Base-by-base conservation (phyloP, 1,284 basidiomycete species). In the Vanrija sp. region DNA sequence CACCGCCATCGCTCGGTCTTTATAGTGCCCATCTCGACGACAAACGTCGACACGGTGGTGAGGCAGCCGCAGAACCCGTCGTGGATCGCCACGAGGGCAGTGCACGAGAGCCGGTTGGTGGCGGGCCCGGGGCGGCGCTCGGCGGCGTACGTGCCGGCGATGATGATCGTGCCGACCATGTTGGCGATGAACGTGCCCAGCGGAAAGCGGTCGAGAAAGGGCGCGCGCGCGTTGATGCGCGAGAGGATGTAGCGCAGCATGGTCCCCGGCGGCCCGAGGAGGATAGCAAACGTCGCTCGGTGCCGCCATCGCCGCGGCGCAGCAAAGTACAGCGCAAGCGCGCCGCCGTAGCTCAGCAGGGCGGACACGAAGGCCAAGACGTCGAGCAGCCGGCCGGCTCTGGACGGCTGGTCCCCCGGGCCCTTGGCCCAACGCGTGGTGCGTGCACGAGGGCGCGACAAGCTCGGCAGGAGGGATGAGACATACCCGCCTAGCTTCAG, bases 1-100 rank as follows among this genome's bases (percentile, higher is more conserved):
- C 82, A 85, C 26, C 65, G 67, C 72, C 69, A 70, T 49, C 60
- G 52, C 46, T 51, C 73, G 12, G 80, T 73, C 46, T 77, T 78
- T 51, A 96, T 76, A 4, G 83, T 82, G 7, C 80, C 75, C 34
- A 91, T 75, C 73, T 99, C 96, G 4, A 86, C 86, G 2, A 85
- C 87, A 71, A 98, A 95, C 12, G 94, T 98, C 75, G 89, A 93
- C 59, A 99, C 83, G 0, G 96, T 99, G 5, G 88, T 94, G 62
- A 98, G 79, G 75, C 91, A 93, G 8, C 94, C 96, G 70, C 94
- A 98, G 69, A 93, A 97, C 3, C 96, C 96, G 68, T 97, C 89
- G 34, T 82, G 80, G 26, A 98, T 77, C 1, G 89, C 91, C 69
- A 88, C 85, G 46, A 95, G 74, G 18, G 89, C 79, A 39, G 83